A percentile compares a stretch with the other conserved stretches of the same genome.
phyloP scores from a whole-genome alignment of 371 early-diverging fungal species.

The Mucor ambiguus region DNA sequence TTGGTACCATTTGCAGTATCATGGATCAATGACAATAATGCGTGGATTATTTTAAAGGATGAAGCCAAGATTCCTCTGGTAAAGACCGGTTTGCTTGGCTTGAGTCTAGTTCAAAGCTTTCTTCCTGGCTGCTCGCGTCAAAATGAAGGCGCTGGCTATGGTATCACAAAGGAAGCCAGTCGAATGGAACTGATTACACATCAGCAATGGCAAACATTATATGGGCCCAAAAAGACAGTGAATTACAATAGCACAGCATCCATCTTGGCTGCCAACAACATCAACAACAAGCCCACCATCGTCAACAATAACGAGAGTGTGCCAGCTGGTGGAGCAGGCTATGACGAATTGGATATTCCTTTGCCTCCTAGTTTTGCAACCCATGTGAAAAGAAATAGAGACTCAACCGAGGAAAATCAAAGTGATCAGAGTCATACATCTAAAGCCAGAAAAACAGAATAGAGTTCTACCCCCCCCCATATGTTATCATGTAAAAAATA shows the following conservation, averaged over 20 bases:
- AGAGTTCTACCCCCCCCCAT: neutral
- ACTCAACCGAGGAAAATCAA: neutral
- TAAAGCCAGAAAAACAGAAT: conserved; percentile 6
- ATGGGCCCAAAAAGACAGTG: conserved; percentile 18
- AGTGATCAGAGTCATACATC: neutral
- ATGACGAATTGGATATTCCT: conserved; percentile 25
- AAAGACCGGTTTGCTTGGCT: conserved; percentile 34
- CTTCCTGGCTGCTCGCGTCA: conserved; percentile 29
- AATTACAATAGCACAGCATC: conserved; percentile 19
- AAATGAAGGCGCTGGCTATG: conserved; percentile 21
- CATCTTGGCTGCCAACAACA: conserved; percentile 1
- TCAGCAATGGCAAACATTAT: conserved; percentile 27
- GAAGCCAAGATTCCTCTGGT: conserved; percentile 30
- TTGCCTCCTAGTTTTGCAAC: conserved; percentile 21
- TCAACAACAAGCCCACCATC: neutral
- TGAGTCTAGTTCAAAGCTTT: conserved; percentile 26
- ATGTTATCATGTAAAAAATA: neutral
- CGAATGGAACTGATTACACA: conserved; percentile 35
- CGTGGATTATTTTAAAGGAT: conserved; percentile 50
- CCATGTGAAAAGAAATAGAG: conserved; percentile 11
- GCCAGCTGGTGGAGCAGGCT: conserved; percentile 23
- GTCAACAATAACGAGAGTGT: neutral
- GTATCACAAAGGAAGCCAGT: conserved; percentile 41
- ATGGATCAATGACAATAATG: conserved; percentile 47
- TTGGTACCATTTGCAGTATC: conserved; percentile 41